Percentiles rank a stretch among this genome's conserved stretches.
Conservation (phyloP, 2,329 filamentous ascomycete species). For the Neofusicoccum umdonicola region DNA sequence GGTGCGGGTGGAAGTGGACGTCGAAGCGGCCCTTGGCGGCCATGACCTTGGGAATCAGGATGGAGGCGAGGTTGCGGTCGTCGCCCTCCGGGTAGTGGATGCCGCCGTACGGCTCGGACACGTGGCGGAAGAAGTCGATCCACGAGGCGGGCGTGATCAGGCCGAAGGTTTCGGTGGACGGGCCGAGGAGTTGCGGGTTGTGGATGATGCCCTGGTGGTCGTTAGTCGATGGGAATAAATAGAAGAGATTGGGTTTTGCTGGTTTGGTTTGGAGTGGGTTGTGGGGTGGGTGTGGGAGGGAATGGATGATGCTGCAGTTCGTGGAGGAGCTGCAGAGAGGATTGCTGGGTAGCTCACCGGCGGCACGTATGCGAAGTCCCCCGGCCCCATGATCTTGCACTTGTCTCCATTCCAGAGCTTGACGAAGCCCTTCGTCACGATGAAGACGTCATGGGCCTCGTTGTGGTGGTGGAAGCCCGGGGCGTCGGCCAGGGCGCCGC, state of each 20-base stretch:
- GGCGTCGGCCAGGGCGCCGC: conserved; percentile 43
- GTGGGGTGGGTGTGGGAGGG: too few species aligned
- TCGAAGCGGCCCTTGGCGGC: conserved; percentile 55
- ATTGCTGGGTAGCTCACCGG: conserved; percentile 41
- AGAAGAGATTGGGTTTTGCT: too few species aligned
- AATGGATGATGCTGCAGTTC: too few species aligned
- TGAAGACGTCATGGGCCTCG: conserved; percentile 55
- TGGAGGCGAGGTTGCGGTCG: conserved; percentile 49
- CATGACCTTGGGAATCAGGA: conserved; percentile 54
- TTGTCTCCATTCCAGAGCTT: conserved; percentile 60
- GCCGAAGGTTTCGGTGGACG: conserved; percentile 55
- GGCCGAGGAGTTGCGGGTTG: conserved; percentile 54
- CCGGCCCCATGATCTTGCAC: conserved; percentile 53
- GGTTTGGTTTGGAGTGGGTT: too few species aligned
- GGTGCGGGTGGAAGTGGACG: conserved; percentile 53
- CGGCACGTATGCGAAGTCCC: conserved; percentile 59
- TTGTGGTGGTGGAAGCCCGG: conserved; percentile 55
- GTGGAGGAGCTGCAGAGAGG: too few species aligned
- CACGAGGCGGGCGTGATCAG: conserved; percentile 58
- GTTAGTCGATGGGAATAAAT: too few species aligned
- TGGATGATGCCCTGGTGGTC: conserved; percentile 48
- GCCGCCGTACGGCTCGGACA: conserved; percentile 53
- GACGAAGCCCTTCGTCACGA: conserved; percentile 54
- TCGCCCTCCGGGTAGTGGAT: conserved; percentile 53
- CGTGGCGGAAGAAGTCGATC: conserved; percentile 61